Conservation (phyloP, 2,329 filamentous ascomycete genomes). For the Clarireedia sp. region DNA sequence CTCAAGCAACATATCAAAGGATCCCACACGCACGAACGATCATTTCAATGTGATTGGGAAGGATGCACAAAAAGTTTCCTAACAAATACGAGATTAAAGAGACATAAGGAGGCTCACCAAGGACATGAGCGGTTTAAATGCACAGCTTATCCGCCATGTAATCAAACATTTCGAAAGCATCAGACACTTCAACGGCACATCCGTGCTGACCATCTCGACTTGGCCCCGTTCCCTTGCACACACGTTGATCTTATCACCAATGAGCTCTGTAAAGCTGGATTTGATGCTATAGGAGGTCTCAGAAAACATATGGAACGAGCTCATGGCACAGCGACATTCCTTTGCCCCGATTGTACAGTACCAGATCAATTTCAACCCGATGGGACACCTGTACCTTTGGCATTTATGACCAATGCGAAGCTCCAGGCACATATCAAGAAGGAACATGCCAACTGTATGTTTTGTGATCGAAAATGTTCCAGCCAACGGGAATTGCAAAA, state of each 20-base stretch:
- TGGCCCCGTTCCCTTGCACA: conserved; percentile 64
- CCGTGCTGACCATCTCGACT: conserved; percentile 62
- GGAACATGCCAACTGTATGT: conserved; percentile 67
- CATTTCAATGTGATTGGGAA: conserved; percentile 62
- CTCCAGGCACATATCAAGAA: conserved; percentile 66
- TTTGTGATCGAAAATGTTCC: conserved; percentile 63
- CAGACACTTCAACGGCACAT: conserved; percentile 80
- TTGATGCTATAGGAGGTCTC: conserved; percentile 65
- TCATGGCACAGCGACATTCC: conserved; percentile 60
- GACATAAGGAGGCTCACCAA: conserved; percentile 72
- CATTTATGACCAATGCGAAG: conserved; percentile 64
- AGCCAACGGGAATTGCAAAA: conserved; percentile 61
- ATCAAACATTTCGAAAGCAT: conserved; percentile 77
- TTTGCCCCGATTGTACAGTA: conserved; percentile 63
- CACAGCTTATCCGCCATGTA: conserved; percentile 60
- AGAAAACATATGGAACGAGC: conserved; percentile 62
- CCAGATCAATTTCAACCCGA: conserved; percentile 30
- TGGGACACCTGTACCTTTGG: conserved; percentile 37
- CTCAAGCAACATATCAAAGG: conserved; percentile 78
- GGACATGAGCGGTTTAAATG: conserved; percentile 70
- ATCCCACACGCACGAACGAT: conserved; percentile 63
- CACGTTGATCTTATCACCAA: conserved; percentile 46
- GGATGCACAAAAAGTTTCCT: conserved; percentile 75
- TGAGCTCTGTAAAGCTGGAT: conserved; percentile 56
- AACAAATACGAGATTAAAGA: conserved; percentile 67